Percentiles rank a stretch among this genome's conserved stretches.
phyloP scores from a whole-genome alignment of 129 eudicot species.

The Deinandra increscens region DNA sequence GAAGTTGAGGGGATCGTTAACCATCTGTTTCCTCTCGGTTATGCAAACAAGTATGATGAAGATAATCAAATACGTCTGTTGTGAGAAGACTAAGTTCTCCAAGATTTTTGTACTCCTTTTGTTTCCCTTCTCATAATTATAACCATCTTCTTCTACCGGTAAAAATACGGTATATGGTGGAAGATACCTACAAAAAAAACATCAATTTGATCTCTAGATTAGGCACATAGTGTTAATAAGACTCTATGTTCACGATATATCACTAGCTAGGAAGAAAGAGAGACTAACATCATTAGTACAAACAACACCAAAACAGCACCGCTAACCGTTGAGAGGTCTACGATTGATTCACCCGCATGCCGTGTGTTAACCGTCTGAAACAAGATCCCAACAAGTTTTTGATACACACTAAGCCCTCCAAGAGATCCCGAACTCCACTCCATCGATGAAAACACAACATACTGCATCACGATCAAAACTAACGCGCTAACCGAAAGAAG shows the following conservation, averaged over 20 bases:
- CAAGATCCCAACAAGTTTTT: slow-evolving; percentile 47
- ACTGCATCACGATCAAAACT: slow-evolving; percentile 46
- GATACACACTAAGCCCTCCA: slow-evolving; percentile 37
- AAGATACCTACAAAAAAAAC: slow-evolving; percentile 60
- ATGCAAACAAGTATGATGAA: slow-evolving; percentile 54
- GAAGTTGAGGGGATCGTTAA: slow-evolving; percentile 75
- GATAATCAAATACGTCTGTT: slow-evolving; percentile 47
- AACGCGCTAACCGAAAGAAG: slow-evolving; percentile 32
- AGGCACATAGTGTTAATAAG: background rate
- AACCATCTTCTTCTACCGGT: slow-evolving; percentile 28
- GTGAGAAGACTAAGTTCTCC: slow-evolving; percentile 49
- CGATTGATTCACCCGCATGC: slow-evolving; percentile 52
- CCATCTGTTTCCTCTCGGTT: slow-evolving; percentile 49
- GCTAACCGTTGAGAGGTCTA: slow-evolving; percentile 51
- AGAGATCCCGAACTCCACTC: slow-evolving; percentile 51
- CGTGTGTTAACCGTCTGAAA: slow-evolving; percentile 51
- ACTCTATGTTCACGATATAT: background rate
- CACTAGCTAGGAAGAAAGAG: background rate
- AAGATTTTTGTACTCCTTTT: background rate
- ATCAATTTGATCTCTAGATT: background rate
- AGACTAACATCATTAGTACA: slow-evolving; percentile 55
- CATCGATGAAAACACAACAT: slow-evolving; percentile 42
- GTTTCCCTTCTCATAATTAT: slow-evolving; percentile 4
- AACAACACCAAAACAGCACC: slow-evolving; percentile 55
- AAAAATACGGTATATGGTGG: slow-evolving; percentile 68